Conservation (phyloP, 108 stramenopile species). For the Seminavis robusta region DNA sequence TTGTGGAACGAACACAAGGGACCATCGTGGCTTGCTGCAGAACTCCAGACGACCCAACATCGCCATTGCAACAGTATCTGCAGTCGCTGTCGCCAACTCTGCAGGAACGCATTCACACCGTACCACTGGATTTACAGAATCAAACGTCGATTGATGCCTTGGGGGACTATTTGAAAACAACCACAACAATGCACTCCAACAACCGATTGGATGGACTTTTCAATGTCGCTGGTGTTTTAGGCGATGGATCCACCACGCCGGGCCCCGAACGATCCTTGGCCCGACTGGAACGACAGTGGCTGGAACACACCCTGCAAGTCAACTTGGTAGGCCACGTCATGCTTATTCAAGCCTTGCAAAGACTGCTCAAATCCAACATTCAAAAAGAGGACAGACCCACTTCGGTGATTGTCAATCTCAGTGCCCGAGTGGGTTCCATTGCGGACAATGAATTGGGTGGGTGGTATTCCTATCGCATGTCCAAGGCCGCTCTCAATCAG, state of each 20-base stretch:
- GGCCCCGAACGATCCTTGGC: slow-evolving; percentile 76
- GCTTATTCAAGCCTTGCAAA: slow-evolving; percentile 54
- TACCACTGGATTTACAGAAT: slow-evolving; percentile 65
- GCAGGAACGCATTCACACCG: slow-evolving; percentile 26
- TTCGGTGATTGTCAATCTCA: slow-evolving; percentile 75
- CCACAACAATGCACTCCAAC: too few relatives aligned
- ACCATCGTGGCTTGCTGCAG: slow-evolving; percentile 74
- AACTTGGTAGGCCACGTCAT: slow-evolving; percentile 80
- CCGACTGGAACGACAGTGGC: slow-evolving; percentile 77
- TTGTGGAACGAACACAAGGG: slow-evolving; percentile 55
- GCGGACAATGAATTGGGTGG: slow-evolving; percentile 88
- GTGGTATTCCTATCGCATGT: slow-evolving; percentile 91
- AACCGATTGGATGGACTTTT: slow-evolving; percentile 63
- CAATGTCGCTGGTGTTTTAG: slow-evolving; percentile 82
- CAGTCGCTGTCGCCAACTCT: slow-evolving; percentile 4
- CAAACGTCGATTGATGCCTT: slow-evolving; percentile 52
- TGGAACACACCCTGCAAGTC: slow-evolving; percentile 64
- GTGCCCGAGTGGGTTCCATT: slow-evolving; percentile 90
- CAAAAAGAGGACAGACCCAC: slow-evolving; percentile 20
- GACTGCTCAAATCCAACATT: slow-evolving; percentile 11
- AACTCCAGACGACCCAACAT: slow-evolving; percentile 35
- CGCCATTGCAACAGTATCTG: slow-evolving; percentile 1
- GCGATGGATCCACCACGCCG: slow-evolving; percentile 55
- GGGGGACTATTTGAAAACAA: slow-evolving; percentile 25
- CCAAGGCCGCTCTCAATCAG: slow-evolving; percentile 89